These are phyloP conservation scores for Stipa capillata DNA, from an alignment of 176 grass and related monocot genomes.

Conservation along the genomic window DNA sequence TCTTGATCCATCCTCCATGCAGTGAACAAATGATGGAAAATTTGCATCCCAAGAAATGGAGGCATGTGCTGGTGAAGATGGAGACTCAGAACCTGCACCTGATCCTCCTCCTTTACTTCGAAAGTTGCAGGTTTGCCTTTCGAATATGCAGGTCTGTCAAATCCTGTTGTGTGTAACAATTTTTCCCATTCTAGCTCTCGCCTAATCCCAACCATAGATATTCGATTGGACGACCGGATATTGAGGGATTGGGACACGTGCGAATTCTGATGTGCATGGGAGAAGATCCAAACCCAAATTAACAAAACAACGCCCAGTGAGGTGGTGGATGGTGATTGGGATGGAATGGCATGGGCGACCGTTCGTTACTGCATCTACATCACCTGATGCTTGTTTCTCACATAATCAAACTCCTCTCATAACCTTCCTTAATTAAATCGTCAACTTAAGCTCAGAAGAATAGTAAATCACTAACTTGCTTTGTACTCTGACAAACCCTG, in stretches of 20 bases:
- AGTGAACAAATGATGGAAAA: not conserved
- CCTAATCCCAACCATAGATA: not conserved
- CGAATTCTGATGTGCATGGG: not conserved
- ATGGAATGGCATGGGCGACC: slow-evolving; percentile 4
- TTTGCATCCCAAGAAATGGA: not conserved
- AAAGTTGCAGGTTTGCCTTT: not conserved
- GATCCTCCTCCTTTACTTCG: not conserved
- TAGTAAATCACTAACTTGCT: not conserved
- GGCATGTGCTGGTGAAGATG: not conserved
- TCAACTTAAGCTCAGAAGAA: too few species aligned
- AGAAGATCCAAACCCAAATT: not conserved
- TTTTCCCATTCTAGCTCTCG: too few species aligned
- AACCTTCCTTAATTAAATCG: not conserved
- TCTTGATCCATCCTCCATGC: not conserved
- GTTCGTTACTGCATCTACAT: slow-evolving; percentile 26
- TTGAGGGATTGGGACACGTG: not conserved
- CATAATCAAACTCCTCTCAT: not conserved
- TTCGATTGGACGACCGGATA: not conserved
- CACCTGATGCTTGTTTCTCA: too few species aligned
- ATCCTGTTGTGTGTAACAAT: not conserved
- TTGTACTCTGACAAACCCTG: slow-evolving; percentile 13
- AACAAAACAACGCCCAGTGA: not conserved
- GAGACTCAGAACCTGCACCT: not conserved
- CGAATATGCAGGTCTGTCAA: not conserved
- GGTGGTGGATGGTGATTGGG: slow-evolving; percentile 1